Evolutionary conservation across 805 yeast species (phyloP).

Genomic region (Candida caryicola): DNA sequence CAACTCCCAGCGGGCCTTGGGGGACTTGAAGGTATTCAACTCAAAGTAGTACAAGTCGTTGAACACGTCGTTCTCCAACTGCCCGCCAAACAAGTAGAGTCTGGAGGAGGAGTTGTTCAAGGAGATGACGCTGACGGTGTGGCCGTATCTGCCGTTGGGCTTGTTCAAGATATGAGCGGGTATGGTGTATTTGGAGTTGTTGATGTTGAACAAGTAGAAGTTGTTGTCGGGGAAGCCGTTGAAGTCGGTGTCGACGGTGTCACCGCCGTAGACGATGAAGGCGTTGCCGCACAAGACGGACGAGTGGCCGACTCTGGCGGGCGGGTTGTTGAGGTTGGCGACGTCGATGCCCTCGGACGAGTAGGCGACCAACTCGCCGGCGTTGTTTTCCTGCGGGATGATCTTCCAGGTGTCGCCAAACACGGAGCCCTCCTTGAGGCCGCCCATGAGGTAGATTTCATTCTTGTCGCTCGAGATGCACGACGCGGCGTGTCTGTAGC

Average conservation of each 20-base stretch:
- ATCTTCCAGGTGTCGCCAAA: slow-evolving; percentile 95
- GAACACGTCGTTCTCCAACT: slow-evolving; percentile 77
- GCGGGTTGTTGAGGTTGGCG: slow-evolving; percentile 77
- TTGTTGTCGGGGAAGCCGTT: slow-evolving; percentile 83
- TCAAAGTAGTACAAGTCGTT: slow-evolving; percentile 86
- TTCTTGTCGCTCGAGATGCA: slow-evolving; percentile 72
- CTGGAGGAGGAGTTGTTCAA: slow-evolving; percentile 41
- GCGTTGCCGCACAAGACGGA: slow-evolving; percentile 92
- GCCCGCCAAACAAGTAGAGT: slow-evolving; percentile 92
- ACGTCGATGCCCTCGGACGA: slow-evolving; percentile 33
- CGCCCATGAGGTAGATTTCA: slow-evolving; percentile 89
- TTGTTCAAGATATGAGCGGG: slow-evolving; percentile 48
- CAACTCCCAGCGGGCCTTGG: slow-evolving; percentile 81
- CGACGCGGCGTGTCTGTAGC: slow-evolving; percentile 90
- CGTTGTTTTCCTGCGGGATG: slow-evolving; percentile 41
- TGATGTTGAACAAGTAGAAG: slow-evolving; percentile 74
- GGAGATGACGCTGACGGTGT: slow-evolving; percentile 76
- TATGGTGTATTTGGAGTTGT: slow-evolving; percentile 42
- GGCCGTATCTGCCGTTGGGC: slow-evolving; percentile 94
- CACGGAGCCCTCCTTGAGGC: slow-evolving; percentile 86
- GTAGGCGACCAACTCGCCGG: slow-evolving; percentile 24
- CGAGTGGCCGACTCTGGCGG: slow-evolving; percentile 96
- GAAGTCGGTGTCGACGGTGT: slow-evolving; percentile 77
- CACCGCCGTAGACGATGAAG: slow-evolving; percentile 94
- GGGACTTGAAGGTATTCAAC: slow-evolving; percentile 77